These are phyloP conservation scores for Starmerella ratchasimensis DNA, from an alignment of 805 yeast genomes.

Conservation along the genomic window DNA sequence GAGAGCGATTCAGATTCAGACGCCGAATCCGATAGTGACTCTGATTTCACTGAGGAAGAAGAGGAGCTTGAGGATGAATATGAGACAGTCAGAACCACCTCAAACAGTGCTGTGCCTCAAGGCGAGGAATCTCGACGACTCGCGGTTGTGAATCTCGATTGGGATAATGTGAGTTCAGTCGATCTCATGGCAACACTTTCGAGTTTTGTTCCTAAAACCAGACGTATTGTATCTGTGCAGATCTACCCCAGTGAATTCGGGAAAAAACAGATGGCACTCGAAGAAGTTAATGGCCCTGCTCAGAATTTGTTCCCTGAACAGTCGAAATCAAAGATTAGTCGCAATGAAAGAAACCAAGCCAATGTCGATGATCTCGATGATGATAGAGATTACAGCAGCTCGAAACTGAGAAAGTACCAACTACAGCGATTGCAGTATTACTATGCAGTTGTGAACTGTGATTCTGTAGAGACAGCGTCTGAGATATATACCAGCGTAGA, in stretches of 20 bases:
- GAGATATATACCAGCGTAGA: slow-evolving; percentile 76
- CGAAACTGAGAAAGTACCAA: slow-evolving; percentile 76
- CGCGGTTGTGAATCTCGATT: slow-evolving; percentile 92
- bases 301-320: slow-evolving; percentile 50
- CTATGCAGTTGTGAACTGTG: slow-evolving; percentile 83
- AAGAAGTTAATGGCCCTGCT: slow-evolving; percentile 88
- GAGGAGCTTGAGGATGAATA: slow-evolving; percentile 24
- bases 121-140: slow-evolving; percentile 73
- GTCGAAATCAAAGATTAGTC: slow-evolving; percentile 25
- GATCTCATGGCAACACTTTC: slow-evolving; percentile 82
- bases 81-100: slow-evolving; percentile 22
- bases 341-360: slow-evolving; percentile 23
- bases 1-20: neutral
- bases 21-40: slow-evolving; percentile 5
- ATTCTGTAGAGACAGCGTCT: slow-evolving; percentile 54
- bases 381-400: slow-evolving; percentile 75
- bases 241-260: slow-evolving; percentile 88
- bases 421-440: slow-evolving; percentile 83
- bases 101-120: slow-evolving; percentile 49
- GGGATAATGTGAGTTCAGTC: slow-evolving; percentile 85
- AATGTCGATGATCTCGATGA: slow-evolving; percentile 35
- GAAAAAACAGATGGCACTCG: slow-evolving; percentile 77
- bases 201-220: slow-evolving; percentile 69
- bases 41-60: slow-evolving; percentile 13
- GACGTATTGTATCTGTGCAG: slow-evolving; percentile 50